These are phyloP conservation scores for Stevia rebaudiana DNA, from an alignment of 140 eudicot species.

Conservation along the genomic window DNA sequence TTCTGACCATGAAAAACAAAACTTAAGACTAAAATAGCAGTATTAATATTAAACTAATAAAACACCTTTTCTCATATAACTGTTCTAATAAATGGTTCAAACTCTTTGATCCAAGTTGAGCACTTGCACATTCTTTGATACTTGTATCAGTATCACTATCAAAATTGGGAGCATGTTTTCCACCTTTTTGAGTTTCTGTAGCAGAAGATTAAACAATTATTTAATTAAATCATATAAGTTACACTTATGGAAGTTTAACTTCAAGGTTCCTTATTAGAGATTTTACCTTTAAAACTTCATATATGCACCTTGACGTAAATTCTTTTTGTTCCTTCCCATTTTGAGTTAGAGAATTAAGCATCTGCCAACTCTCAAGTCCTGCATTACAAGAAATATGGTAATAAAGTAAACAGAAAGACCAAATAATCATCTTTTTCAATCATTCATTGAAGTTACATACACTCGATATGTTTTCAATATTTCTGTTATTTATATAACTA, in stretches of 20 bases:
- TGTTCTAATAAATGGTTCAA: slow-evolving; percentile 39
- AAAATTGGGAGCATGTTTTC: not conserved
- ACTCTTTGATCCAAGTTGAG: slow-evolving; percentile 25
- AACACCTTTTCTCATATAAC: slow-evolving; percentile 40
- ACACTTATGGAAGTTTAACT: not conserved
- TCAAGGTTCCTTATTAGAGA: not conserved
- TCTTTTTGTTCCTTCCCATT: slow-evolving; percentile 31
- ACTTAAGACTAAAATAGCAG: not conserved
- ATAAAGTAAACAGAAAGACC: not conserved
- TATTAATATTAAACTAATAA: not conserved
- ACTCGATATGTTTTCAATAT: not conserved
- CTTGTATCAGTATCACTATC: slow-evolving; percentile 17
- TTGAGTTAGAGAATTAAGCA: slow-evolving; percentile 10
- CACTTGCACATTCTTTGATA: slow-evolving; percentile 20
- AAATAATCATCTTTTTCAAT: not conserved
- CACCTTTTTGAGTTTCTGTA: slow-evolving; percentile 21
- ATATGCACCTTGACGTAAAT: slow-evolving; percentile 18
- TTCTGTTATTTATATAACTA: not conserved
- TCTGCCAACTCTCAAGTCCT: slow-evolving; percentile 15
- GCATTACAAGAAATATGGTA: not conserved
- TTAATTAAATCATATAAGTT: not conserved
- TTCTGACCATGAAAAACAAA: not conserved
- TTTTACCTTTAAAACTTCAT: not conserved
- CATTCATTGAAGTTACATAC: not conserved
- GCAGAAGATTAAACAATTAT: not conserved